Percentiles rank a stretch among this genome's conserved stretches.
These are phyloP conservation scores for Hyparrhenia diplandra DNA, from an alignment of 176 grass and related monocot species.

Conservation along the genomic window DNA sequence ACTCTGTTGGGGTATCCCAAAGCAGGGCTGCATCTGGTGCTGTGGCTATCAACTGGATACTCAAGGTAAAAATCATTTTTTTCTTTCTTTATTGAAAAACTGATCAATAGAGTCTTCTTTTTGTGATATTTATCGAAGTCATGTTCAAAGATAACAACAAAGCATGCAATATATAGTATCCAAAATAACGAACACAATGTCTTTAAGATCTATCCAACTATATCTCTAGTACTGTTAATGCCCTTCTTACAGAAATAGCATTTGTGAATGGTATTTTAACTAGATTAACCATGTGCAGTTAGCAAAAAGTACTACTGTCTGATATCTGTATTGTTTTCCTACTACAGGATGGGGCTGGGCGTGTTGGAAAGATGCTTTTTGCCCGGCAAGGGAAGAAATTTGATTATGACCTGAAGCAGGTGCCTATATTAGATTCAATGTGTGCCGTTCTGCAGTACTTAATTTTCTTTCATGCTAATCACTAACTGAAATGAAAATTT, in stretches of 20 bases:
- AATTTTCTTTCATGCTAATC: neutral
- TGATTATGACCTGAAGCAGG: conserved; percentile 98
- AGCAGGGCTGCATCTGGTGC: conserved; percentile 82
- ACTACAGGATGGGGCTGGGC: conserved; percentile 87
- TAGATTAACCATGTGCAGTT: neutral
- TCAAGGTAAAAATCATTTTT: conserved; percentile 60
- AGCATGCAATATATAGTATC: neutral
- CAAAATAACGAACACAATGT: neutral
- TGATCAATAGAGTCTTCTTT: neutral
- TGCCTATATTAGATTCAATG: conserved; percentile 21
- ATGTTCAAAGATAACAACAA: neutral
- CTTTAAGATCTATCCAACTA: neutral
- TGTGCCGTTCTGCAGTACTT: neutral
- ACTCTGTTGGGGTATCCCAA: conserved; percentile 83
- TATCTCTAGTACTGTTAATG: neutral
- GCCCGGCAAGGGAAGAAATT: conserved; percentile 98
- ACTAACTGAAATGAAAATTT: conserved; percentile 34
- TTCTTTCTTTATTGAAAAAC: neutral
- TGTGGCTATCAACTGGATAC: conserved; percentile 99
- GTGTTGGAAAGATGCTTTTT: conserved; percentile 99
- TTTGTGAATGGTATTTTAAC: neutral
- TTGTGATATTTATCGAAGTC: neutral
- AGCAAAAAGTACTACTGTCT: neutral
- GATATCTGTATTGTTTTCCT: conserved; percentile 8
- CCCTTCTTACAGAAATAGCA: neutral